Conservation (phyloP, 768 basidiomycete genomes). For the Termitomyces bulborhizus region DNA sequence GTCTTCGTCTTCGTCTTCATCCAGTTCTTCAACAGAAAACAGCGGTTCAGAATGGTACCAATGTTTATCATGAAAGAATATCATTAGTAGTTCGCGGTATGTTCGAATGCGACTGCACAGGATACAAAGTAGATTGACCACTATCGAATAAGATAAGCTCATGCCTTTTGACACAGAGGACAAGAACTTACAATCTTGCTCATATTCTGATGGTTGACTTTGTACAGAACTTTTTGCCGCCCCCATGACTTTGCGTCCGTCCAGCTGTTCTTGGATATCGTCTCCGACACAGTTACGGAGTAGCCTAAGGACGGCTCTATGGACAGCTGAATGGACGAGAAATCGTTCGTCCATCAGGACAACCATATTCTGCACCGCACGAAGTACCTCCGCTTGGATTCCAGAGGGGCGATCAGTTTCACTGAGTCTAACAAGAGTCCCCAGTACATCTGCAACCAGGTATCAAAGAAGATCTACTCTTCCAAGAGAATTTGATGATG, state of each 20-base stretch:
- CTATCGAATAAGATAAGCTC: constrained; percentile 29
- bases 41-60: constrained; percentile 77
- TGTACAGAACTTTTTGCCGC: constrained; percentile 70
- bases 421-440: constrained; percentile 79
- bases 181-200: constrained; percentile 70
- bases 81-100: constrained; percentile 86
- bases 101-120: constrained; percentile 89
- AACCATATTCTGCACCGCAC: constrained; percentile 85
- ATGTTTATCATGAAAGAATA: constrained; percentile 95
- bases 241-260: constrained; percentile 76
- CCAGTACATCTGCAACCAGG: constrained; percentile 60
- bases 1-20: constrained; percentile 64
- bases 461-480: constrained; percentile 37
- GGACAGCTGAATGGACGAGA: constrained; percentile 85
- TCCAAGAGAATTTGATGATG: constrained; percentile 70
- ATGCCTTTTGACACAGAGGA: background rate
- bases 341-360: constrained; percentile 91
- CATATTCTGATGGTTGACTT: constrained; percentile 80
- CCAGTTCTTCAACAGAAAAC: constrained; percentile 71
- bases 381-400: constrained; percentile 86
- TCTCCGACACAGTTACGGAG: constrained; percentile 89
- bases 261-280: constrained; percentile 81
- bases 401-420: constrained; percentile 82
- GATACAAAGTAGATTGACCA: constrained; percentile 89
- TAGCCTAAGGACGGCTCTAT: constrained; percentile 80